Evolutionary conservation across 75 land plant species (phyloP).

Genomic region (Selaginella tamariscina): DNA sequence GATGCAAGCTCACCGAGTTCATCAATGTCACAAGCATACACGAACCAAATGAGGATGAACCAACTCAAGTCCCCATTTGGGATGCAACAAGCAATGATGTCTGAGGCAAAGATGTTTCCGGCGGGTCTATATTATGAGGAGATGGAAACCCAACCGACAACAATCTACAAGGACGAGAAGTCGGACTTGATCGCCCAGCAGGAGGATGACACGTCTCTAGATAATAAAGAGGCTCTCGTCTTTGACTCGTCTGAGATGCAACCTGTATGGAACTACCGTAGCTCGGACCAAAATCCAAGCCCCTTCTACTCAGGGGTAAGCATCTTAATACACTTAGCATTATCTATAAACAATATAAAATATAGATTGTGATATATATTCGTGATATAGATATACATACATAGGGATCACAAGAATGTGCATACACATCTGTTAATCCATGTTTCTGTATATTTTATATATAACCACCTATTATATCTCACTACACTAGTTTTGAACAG

Average conservation of each 20-base stretch:
- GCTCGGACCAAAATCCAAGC: not conserved
- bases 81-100: not conserved
- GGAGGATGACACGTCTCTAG: not conserved
- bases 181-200: not conserved
- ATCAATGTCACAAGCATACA: not conserved
- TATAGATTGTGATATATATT: too few species aligned
- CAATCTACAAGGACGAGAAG: slow-evolving; percentile 1
- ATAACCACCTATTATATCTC: too few species aligned
- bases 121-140: not conserved
- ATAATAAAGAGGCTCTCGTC: not conserved
- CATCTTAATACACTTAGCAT: too few species aligned
- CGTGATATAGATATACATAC: too few species aligned
- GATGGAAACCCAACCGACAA: not conserved
- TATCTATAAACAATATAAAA: too few species aligned
- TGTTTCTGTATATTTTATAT: too few species aligned
- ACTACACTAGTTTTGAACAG: too few species aligned
- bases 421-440: too few species aligned
- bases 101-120: not conserved
- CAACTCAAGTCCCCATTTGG: not conserved
- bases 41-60: not conserved
- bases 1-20: not conserved
- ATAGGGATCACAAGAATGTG: too few species aligned
- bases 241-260: not conserved
- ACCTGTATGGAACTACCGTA: not conserved
- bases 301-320: not conserved